phyloP scores from a whole-genome alignment of 2,329 filamentous ascomycete species.

The Phoma sp. region DNA sequence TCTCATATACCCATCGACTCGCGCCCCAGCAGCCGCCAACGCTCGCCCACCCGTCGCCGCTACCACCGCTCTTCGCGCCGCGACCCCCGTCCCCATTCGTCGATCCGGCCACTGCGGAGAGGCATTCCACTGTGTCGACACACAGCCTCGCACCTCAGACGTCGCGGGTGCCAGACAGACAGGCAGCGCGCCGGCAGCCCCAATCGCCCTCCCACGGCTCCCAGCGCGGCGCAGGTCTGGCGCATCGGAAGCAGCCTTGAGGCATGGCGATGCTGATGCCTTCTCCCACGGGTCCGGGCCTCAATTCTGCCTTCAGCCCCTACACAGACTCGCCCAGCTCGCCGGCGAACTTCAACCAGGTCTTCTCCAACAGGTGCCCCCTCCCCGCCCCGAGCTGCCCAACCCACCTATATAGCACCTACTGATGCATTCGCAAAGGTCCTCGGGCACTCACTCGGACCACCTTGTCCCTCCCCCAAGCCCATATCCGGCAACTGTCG shows the following conservation, averaged over 20 bases:
- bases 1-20: slow-evolving; percentile 22
- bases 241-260: slow-evolving; percentile 30
- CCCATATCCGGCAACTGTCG: slow-evolving; percentile 70
- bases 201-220: slow-evolving; percentile 15
- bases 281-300: slow-evolving; percentile 44
- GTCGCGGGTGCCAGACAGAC: slow-evolving; percentile 15
- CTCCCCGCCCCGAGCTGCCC: slow-evolving; percentile 47
- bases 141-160: slow-evolving; percentile 18
- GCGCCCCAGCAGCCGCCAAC: slow-evolving; percentile 21
- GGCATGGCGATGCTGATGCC: slow-evolving; percentile 56
- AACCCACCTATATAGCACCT: slow-evolving; percentile 10
- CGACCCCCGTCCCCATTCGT: slow-evolving; percentile 36
- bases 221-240: slow-evolving; percentile 34
- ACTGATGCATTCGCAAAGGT: slow-evolving; percentile 49
- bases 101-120: slow-evolving; percentile 2
- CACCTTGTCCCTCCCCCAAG: slow-evolving; percentile 57
- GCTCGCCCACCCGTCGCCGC: slow-evolving; percentile 22
- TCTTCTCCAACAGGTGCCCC: slow-evolving; percentile 55
- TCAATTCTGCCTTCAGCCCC: slow-evolving; percentile 58
- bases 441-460: slow-evolving; percentile 55
- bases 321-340: slow-evolving; percentile 61
- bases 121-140: slow-evolving; percentile 1
- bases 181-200: slow-evolving; percentile 21
- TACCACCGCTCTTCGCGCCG: slow-evolving; percentile 29
- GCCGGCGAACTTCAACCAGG: slow-evolving; percentile 53